These are phyloP conservation scores for Eucalyptus regnans DNA, from an alignment of 345 rosid species.

Conservation along the genomic window DNA sequence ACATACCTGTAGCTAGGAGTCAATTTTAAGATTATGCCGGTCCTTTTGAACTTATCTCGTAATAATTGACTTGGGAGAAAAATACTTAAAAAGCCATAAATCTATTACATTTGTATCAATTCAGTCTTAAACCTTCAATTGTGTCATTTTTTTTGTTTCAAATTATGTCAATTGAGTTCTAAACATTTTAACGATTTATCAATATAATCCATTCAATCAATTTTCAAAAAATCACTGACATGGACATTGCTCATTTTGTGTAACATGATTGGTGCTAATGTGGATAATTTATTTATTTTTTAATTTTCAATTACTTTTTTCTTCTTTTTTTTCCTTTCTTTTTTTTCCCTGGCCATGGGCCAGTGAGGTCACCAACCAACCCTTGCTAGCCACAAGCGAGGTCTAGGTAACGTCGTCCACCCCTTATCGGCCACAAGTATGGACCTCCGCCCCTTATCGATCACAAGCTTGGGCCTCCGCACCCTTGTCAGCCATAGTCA, in stretches of 20 bases:
- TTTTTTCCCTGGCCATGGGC: neutral
- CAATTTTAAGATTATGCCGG: neutral
- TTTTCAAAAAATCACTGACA: too few relatives aligned
- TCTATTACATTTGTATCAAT: too few relatives aligned
- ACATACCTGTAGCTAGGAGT: neutral
- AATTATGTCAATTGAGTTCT: too few relatives aligned
- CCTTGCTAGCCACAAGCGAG: neutral
- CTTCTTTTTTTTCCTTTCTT: too few relatives aligned
- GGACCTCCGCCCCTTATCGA: too few relatives aligned
- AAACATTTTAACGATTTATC: neutral
- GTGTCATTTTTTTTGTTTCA: neutral
- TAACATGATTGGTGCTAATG: accelerated
- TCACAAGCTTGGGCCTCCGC: too few relatives aligned
- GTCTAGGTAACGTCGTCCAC: accelerated
- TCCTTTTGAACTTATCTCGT: neutral
- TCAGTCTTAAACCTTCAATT: accelerated
- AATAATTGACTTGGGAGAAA: neutral
- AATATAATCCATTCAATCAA: too few relatives aligned
- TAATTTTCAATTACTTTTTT: too few relatives aligned
- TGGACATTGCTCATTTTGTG: accelerated
- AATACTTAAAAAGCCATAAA: too few relatives aligned
- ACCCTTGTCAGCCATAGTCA: accelerated
- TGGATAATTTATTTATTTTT: too few relatives aligned
- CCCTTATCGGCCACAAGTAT: accelerated
- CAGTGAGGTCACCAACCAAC: neutral